Evolutionary conservation across 2,329 filamentous ascomycete genomes (phyloP).

Genomic region (Xylariaceae sp.): DNA sequence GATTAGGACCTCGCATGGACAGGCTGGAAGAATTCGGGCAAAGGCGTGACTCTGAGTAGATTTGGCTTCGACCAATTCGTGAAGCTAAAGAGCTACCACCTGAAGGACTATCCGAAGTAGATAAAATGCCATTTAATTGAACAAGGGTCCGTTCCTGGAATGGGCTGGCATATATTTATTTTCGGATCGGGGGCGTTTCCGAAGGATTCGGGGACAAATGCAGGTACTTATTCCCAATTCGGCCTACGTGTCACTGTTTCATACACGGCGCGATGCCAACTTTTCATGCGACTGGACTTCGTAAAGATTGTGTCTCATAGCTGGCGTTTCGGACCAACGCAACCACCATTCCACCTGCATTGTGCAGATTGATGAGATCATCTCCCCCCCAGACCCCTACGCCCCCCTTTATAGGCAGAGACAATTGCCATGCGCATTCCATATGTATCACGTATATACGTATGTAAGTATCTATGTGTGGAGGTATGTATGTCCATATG

Average conservation of each 20-base stretch:
- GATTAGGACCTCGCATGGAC: conserved; percentile 91
- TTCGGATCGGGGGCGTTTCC: background rate
- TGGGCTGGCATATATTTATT: conserved; percentile 12
- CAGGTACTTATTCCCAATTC: conserved; percentile 13
- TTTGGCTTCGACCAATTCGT: conserved; percentile 96
- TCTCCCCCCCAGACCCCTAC: conserved; percentile 7
- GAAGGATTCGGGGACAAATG: conserved; percentile 12
- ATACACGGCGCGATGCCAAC: conserved; percentile 11
- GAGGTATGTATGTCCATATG: too few species aligned
- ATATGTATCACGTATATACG: background rate
- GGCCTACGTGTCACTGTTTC: conserved; percentile 21
- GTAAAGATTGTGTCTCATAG: conserved; percentile 26
- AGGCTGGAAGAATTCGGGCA: conserved; percentile 96
- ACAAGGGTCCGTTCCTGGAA: conserved; percentile 10
- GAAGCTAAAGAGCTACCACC: conserved; percentile 92
- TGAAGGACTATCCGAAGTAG: conserved; percentile 78
- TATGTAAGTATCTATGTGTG: background rate
- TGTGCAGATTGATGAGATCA: conserved; percentile 14
- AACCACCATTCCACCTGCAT: conserved; percentile 13
- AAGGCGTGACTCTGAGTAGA: conserved; percentile 83
- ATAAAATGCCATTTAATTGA: conserved; percentile 1
- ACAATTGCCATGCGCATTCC: conserved; percentile 22
- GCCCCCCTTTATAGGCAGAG: conserved; percentile 11
- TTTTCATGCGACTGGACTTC: conserved; percentile 18
- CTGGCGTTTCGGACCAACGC: conserved; percentile 25